A percentile compares a stretch with the other conserved stretches of the same genome.
phyloP scores from a whole-genome alignment of 2,329 filamentous ascomycete genomes.

The Calycina herbarum region DNA sequence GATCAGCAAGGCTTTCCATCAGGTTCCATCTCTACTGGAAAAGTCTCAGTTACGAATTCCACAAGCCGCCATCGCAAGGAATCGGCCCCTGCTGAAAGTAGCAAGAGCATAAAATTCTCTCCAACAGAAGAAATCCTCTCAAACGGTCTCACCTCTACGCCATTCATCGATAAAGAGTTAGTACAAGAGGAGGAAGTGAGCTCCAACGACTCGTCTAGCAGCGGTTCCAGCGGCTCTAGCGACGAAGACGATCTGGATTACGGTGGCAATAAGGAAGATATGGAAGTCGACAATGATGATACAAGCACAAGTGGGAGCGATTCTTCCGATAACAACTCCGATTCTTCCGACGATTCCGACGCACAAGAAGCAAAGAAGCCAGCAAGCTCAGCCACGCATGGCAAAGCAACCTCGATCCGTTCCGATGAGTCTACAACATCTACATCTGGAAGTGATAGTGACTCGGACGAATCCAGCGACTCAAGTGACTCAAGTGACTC shows the following conservation, averaged over 20 bases:
- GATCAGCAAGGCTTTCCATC: constrained; percentile 36
- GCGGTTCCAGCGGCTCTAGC: constrained; percentile 15
- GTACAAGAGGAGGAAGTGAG: constrained; percentile 26
- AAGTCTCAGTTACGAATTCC: constrained; percentile 29
- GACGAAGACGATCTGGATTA: constrained; percentile 6
- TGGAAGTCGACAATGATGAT: background rate
- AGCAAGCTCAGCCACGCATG: background rate
- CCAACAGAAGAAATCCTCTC: constrained; percentile 19
- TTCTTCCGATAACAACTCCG: constrained; percentile 22
- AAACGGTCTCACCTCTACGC: constrained; percentile 29
- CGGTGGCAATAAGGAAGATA: background rate
- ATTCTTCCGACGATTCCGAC: constrained; percentile 24
- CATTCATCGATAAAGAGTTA: constrained; percentile 34
- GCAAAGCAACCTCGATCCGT: constrained; percentile 12
- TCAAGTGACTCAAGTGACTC: constrained; percentile 26
- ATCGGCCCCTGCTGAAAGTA: constrained; percentile 23
- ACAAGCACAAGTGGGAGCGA: constrained; percentile 13
- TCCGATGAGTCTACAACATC: constrained; percentile 24
- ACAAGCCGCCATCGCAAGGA: constrained; percentile 16
- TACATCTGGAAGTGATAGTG: constrained; percentile 20
- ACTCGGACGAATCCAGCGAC: constrained; percentile 1
- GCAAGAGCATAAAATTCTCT: constrained; percentile 32
- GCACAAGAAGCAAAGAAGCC: constrained; percentile 19
- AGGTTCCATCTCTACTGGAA: constrained; percentile 36
- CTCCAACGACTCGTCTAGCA: constrained; percentile 16